Conservation (phyloP, 805 yeast genomes). For the Saccharomycopsis fermentans region DNA sequence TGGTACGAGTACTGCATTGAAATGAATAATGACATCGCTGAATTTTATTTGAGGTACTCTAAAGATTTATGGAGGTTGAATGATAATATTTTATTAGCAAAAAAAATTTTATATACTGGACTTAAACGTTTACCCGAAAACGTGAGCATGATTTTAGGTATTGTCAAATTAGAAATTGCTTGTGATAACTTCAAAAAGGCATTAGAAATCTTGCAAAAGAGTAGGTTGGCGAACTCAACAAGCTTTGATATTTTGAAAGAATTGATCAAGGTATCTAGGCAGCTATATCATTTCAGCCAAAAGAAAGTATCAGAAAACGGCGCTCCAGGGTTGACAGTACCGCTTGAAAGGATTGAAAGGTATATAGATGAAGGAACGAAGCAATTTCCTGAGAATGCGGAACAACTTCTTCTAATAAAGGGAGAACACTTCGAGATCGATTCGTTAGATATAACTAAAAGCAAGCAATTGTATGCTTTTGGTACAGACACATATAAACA, state of each 20-base stretch:
- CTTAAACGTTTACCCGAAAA: conserved; percentile 32
- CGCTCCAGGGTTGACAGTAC: conserved; percentile 26
- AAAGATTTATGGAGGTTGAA: conserved; percentile 51
- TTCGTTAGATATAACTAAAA: conserved; percentile 26
- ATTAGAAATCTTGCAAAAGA: conserved; percentile 25
- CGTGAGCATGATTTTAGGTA: conserved; percentile 60
- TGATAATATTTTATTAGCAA: conserved; percentile 41
- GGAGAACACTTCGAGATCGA: conserved; percentile 40
- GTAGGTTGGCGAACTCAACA: conserved; percentile 29
- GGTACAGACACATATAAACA: conserved; percentile 43
- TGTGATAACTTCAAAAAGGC: conserved; percentile 30
- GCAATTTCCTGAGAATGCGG: conserved; percentile 36
- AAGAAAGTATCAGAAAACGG: conserved; percentile 19
- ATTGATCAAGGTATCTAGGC: conserved; percentile 43
- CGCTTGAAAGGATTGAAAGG: conserved; percentile 1
- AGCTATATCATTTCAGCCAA: conserved; percentile 19
- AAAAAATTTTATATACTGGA: conserved; percentile 42
- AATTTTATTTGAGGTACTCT: conserved; percentile 59
- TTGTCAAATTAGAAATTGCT: conserved; percentile 52
- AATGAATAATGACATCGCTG: conserved; percentile 38
- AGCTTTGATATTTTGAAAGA: conserved; percentile 50
- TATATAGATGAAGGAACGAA: conserved; percentile 38
- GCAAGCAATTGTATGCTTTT: conserved; percentile 36
- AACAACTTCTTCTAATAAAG: conserved; percentile 50
- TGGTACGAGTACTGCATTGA: conserved; percentile 46